A percentile compares a stretch with the other conserved stretches of the same genome.
Evolutionary conservation across 768 basidiomycete species (phyloP).

Genomic region (Suillus americanus): DNA sequence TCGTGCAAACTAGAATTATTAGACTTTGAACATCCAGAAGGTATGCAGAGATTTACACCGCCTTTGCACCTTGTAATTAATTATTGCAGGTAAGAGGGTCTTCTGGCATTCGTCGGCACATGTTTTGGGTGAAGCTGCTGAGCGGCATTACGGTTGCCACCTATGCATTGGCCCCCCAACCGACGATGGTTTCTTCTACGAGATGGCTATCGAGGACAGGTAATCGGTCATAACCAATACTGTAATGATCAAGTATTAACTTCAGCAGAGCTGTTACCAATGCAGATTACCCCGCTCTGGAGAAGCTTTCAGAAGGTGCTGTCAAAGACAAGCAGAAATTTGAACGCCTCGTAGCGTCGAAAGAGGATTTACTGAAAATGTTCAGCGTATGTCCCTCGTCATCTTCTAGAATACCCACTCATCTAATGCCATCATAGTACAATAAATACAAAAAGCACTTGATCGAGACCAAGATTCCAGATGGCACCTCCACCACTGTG

Average conservation of each 20-base stretch:
- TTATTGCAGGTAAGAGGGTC: conserved; percentile 76
- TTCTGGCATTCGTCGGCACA: conserved; percentile 99
- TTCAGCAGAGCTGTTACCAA: conserved; percentile 66
- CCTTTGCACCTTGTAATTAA: conserved; percentile 5
- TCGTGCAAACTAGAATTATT: conserved; percentile 80
- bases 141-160: conserved; percentile 96
- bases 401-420: background rate
- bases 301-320: conserved; percentile 83
- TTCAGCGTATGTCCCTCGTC: conserved; percentile 67
- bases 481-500: conserved; percentile 95
- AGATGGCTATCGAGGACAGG: conserved; percentile 91
- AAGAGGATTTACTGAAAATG: conserved; percentile 96
- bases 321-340: conserved; percentile 98
- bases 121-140: conserved; percentile 94
- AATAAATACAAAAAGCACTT: conserved; percentile 98
- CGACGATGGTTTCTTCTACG: conserved; percentile 99
- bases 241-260: background rate
- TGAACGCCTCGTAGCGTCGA: conserved; percentile 89
- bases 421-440: conserved; percentile 56
- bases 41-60: conserved; percentile 31
- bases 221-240: conserved; percentile 22
- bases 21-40: conserved; percentile 92
- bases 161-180: conserved; percentile 96
- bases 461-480: conserved; percentile 93
- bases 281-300: conserved; percentile 84